Conservation (phyloP, 1,284 basidiomycete genomes). For the Singerocomus inundabilis region DNA sequence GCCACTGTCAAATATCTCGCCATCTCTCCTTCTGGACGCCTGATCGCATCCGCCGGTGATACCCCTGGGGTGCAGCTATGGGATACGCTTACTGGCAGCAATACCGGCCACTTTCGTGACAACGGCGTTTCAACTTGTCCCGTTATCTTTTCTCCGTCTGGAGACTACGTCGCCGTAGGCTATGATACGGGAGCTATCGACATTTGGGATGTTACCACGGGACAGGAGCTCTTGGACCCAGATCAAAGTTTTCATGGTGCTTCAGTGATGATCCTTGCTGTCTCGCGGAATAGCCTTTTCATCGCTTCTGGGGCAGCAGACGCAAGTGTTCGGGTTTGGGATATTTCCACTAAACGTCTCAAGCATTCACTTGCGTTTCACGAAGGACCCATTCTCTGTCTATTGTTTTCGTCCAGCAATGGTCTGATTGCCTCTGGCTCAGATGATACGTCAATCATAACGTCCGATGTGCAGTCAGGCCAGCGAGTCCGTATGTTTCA, state of each 20-base stretch:
- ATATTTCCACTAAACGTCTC: conserved; percentile 3
- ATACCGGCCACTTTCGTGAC: conserved; percentile 13
- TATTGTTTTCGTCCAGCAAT: conserved; percentile 17
- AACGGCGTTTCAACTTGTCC: conserved; percentile 12
- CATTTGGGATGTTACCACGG: conserved; percentile 25
- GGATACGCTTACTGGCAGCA: conserved; percentile 20
- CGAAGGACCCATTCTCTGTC: conserved; percentile 8
- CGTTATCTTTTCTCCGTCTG: conserved; percentile 25
- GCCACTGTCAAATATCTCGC: conserved; percentile 15
- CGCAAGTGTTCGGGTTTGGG: conserved; percentile 17
- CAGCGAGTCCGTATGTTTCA: conserved; percentile 4
- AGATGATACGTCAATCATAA: conserved; percentile 16
- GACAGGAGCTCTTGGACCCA: conserved; percentile 7
- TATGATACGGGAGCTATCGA: conserved; percentile 17
- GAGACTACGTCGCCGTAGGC: conserved; percentile 19
- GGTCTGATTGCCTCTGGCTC: conserved; percentile 23
- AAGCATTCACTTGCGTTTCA: conserved; percentile 11
- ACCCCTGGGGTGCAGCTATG: conserved; percentile 21
- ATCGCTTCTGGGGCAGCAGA: conserved; percentile 19
- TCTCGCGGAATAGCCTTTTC: conserved; percentile 11
- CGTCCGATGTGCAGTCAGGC: conserved; percentile 14
- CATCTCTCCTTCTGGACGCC: conserved; percentile 16
- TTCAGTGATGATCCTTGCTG: conserved; percentile 13
- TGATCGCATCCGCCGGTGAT: conserved; percentile 21
- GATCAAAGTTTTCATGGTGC: conserved; percentile 1